These are phyloP conservation scores for Pseudogymnoascus verrucosus DNA, from an alignment of 2,329 filamentous ascomycete genomes.

Conservation along the genomic window DNA sequence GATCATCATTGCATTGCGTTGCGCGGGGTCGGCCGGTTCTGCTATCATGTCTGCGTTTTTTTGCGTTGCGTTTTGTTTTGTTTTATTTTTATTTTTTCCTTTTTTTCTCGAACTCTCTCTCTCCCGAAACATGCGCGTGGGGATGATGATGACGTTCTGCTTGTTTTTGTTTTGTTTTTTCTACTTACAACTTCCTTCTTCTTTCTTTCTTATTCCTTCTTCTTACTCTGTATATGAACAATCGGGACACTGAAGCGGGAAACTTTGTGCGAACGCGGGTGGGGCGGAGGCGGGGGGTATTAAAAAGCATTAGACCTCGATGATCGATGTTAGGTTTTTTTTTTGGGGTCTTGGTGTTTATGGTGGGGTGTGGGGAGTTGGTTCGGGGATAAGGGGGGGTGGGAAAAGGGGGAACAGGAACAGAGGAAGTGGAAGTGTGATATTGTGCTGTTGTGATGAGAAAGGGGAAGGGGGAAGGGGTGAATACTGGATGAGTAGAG, in stretches of 20 bases:
- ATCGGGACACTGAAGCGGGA: not conserved
- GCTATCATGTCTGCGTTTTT: not conserved
- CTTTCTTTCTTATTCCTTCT: not conserved
- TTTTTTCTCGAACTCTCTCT: not conserved
- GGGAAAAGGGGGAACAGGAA: not conserved
- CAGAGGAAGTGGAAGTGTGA: not conserved
- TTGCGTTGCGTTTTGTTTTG: not conserved
- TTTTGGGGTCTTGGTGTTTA: not conserved
- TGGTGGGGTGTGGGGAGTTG: not conserved
- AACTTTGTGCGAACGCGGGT: too few relatives aligned
- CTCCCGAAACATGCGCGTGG: not conserved
- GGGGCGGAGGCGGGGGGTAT: not conserved
- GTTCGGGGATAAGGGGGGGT: not conserved
- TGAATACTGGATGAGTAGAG: not conserved
- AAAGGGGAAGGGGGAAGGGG: not conserved
- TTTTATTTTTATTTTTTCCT: not conserved
- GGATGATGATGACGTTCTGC: not conserved
- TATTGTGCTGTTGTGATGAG: not conserved
- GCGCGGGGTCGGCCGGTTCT: not conserved
- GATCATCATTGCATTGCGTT: not conserved
- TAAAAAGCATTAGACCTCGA: not conserved
- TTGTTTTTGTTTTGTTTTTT: not conserved
- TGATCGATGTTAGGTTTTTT: not conserved
- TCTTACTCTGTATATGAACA: not conserved
- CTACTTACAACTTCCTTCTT: not conserved